Evolutionary conservation across 352 stramenopile genomes (phyloP).

Genomic region (Plasmopara muralis): DNA sequence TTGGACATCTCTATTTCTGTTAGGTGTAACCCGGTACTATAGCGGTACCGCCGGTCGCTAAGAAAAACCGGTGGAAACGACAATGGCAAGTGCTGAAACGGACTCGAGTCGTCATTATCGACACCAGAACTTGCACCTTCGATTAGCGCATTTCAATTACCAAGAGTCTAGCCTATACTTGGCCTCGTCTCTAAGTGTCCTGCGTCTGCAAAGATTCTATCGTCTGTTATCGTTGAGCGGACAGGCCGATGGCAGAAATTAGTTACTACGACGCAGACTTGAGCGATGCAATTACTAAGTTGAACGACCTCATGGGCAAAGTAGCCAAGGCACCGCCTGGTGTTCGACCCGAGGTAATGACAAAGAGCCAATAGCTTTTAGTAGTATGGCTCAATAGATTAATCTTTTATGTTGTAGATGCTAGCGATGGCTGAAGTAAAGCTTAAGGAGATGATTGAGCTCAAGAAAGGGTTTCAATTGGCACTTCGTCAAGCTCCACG

Average conservation of each 20-base stretch:
- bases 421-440: constrained; percentile 75
- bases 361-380: neutral
- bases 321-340: constrained; percentile 66
- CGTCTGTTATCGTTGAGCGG: constrained; percentile 4
- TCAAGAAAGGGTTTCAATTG: constrained; percentile 83
- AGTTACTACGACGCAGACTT: constrained; percentile 85
- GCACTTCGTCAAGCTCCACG: constrained; percentile 67
- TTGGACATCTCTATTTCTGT: constrained; percentile 17
- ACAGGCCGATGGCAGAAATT: constrained; percentile 65
- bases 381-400: neutral
- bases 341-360: constrained; percentile 52
- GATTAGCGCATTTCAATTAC: constrained; percentile 3
- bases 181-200: too few relatives aligned
- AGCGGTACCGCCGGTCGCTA: neutral
- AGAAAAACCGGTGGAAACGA: constrained; percentile 27
- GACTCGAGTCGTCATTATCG: constrained; percentile 5
- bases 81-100: constrained; percentile 17
- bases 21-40: neutral
- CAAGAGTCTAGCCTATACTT: too few relatives aligned
- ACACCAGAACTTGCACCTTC: constrained; percentile 6
- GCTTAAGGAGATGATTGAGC: constrained; percentile 73
- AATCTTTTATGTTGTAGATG: constrained; percentile 30
- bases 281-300: constrained; percentile 72
- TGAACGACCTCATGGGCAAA: constrained; percentile 84
- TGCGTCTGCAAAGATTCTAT: neutral